Base-by-base conservation (phyloP, 2,329 filamentous ascomycete genomes). In the Macrophomina pseudophaseolina region DNA sequence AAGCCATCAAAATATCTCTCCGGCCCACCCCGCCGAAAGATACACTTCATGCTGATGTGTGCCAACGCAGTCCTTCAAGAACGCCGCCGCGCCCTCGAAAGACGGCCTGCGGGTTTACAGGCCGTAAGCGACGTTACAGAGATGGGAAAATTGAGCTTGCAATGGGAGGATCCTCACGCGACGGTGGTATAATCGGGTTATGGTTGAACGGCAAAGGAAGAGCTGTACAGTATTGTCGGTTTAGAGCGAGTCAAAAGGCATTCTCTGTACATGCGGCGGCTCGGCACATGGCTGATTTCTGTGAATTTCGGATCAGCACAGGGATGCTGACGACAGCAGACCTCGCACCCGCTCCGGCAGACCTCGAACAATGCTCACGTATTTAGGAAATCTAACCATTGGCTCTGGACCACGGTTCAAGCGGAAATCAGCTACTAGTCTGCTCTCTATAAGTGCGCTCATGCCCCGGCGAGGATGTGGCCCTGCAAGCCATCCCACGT, bases 31-130 rank as follows among this genome's bases (percentile, higher is more conserved):
- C 23, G 62, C 18, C 46, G 11, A 51, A 38, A 4, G 35, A 28
- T n/a, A 12, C 32, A 4, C 62, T 65, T 38, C 63, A 35, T 56
- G 51, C 63, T 65, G 40, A 65, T 32, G 44, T 12, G 23, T 23
- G 32, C 5, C 42, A 12, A 58, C 67, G 67, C 70, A 85, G 83
- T 84, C 82, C 66, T 85, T 85, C 79, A 84, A 84, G 78, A 80
- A 81, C 66, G 81, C 83, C 46, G 77, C 82, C 56, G 75, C 76
- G 67, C 79, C 82, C 56, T 79, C 82, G 38, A 80, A 79, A 73
- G 81, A 84, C 71, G 83, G 83, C 49, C 77, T 85, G 38, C 79
- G 82, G 67, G 77, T 82, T 63, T 72, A 83, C 71, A 77, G 82
- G 73, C 80, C 82, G 72, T 81, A 73, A 72, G 51, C 28, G 30